Conservation (phyloP, 208 protist species). For the Strigomonas culicis region DNA sequence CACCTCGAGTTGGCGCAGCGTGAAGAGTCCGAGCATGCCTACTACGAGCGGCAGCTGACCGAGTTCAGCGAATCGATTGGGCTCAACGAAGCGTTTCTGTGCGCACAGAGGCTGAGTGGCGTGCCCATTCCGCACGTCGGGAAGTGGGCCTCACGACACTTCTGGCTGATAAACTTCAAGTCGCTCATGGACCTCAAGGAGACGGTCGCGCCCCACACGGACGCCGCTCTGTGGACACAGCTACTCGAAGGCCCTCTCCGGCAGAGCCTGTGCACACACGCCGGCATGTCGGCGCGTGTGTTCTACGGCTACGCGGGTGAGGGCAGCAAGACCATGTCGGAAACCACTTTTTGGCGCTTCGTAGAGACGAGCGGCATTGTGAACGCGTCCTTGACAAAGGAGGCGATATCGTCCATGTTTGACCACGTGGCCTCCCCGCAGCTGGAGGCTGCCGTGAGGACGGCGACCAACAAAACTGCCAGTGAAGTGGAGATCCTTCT, state of each 20-base stretch:
- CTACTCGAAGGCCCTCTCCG: constrained; percentile 31
- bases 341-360: constrained; percentile 82
- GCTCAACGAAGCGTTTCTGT: constrained; percentile 8
- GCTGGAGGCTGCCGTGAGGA: constrained; percentile 37
- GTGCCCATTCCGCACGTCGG: constrained; percentile 50
- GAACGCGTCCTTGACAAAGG: constrained; percentile 25
- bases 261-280: constrained; percentile 37
- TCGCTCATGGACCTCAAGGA: constrained; percentile 42
- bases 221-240: constrained; percentile 36
- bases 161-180: constrained; percentile 46
- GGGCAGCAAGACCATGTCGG: constrained; percentile 47
- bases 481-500: constrained; percentile 39
- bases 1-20: constrained; percentile 9
- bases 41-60: constrained; percentile 19
- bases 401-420: constrained; percentile 45
- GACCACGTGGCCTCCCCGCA: constrained; percentile 76
- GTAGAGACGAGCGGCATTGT: constrained; percentile 31
- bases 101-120: constrained; percentile 13
- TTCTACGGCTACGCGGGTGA: constrained; percentile 72
- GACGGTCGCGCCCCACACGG: constrained; percentile 17
- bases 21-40: constrained; percentile 2
- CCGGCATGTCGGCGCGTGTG: constrained; percentile 36
- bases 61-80: constrained; percentile 12
- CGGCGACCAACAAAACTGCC: constrained; percentile 35
- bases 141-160: constrained; percentile 21